Conservation (phyloP, 2,329 filamentous ascomycete genomes). For the Zarea fungicola region DNA sequence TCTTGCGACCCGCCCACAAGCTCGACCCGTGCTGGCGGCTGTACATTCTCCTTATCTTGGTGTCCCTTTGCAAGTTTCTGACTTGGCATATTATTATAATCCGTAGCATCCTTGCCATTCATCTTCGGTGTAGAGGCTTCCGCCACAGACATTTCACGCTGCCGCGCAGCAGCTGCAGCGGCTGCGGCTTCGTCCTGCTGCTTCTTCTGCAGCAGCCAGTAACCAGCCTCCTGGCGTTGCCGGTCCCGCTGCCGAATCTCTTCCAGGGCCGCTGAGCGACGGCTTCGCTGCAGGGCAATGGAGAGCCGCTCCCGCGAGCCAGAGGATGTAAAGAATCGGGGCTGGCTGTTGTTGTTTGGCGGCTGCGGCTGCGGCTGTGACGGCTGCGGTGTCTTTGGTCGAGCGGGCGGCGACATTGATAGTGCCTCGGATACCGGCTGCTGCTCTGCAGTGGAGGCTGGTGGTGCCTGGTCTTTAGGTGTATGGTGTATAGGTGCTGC, state of each 20-base stretch:
- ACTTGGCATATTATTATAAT: too few species aligned
- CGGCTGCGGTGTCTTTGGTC: background rate
- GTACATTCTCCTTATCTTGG: constrained; percentile 7
- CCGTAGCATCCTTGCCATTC: background rate
- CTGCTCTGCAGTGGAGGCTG: background rate
- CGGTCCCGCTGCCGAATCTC: constrained; percentile 23
- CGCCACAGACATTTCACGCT: background rate
- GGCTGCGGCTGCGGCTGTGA: background rate
- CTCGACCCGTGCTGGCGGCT: background rate
- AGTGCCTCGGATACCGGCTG: background rate
- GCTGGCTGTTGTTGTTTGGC: background rate
- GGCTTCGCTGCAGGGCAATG: constrained; percentile 30
- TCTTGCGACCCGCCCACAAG: constrained; percentile 28
- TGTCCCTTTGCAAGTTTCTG: background rate
- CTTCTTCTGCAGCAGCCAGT: background rate
- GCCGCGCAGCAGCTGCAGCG: background rate
- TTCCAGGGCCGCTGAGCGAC: constrained; percentile 28
- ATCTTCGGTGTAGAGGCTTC: background rate
- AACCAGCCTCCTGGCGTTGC: constrained; percentile 18
- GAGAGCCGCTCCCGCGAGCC: constrained; percentile 30
- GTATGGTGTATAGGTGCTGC: too few species aligned
- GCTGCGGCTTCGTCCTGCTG: background rate
- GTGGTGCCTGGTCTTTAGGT: too few species aligned
- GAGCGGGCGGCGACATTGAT: too few species aligned
- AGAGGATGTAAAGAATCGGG: constrained; percentile 34